These are phyloP conservation scores for Phytophthora vignae DNA, from an alignment of 352 stramenopile genomes.

Conservation along the genomic window DNA sequence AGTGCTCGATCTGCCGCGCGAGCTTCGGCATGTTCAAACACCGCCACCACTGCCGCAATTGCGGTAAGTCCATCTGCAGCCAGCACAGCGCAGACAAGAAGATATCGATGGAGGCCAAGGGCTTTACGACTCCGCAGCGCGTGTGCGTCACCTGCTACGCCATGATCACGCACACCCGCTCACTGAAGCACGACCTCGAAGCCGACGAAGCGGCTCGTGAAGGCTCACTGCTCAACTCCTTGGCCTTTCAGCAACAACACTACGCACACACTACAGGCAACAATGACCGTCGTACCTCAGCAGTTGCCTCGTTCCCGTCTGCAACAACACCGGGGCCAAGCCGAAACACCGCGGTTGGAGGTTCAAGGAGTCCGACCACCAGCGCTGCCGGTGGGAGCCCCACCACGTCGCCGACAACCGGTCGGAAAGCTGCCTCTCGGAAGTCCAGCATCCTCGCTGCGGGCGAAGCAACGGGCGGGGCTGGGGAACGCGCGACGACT, in stretches of 20 bases:
- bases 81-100: conserved; percentile 88
- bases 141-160: conserved; percentile 83
- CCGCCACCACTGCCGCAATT: conserved; percentile 87
- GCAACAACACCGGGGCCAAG: background rate
- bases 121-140: conserved; percentile 80
- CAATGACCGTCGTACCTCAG: conserved; percentile 14
- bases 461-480: conserved; percentile 44
- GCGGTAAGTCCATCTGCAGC: conserved; percentile 83
- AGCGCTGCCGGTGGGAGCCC: conserved; percentile 31
- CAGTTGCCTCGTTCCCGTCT: conserved; percentile 23
- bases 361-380: conserved; percentile 18
- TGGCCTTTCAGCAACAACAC: conserved; percentile 42
- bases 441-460: conserved; percentile 40
- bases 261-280: conserved; percentile 17
- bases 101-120: conserved; percentile 69
- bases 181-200: conserved; percentile 45
- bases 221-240: conserved; percentile 30
- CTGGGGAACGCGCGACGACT: conserved; percentile 38
- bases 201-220: conserved; percentile 34
- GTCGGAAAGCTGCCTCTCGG: conserved; percentile 8
- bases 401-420: conserved; percentile 20
- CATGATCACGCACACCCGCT: conserved; percentile 65
- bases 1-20: conserved; percentile 80
- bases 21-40: conserved; percentile 89
- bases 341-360: conserved; percentile 19